These are phyloP conservation scores for Xanthoparmelia taractica DNA, from an alignment of 495 filamentous ascomycete genomes.

Conservation along the genomic window DNA sequence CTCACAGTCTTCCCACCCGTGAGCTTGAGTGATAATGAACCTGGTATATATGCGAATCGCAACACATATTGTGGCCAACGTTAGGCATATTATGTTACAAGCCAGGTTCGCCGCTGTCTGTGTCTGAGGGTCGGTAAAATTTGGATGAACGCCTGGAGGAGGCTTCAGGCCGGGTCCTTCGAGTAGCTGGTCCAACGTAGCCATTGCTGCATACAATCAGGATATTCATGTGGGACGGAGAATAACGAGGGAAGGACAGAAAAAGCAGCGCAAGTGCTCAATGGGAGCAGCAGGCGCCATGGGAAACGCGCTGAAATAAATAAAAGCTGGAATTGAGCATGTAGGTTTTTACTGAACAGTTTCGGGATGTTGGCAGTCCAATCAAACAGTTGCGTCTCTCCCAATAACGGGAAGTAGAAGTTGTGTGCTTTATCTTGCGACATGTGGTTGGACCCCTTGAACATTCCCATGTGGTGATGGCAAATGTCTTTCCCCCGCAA, in stretches of 20 bases:
- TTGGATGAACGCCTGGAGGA: background rate
- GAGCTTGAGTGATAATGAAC: background rate
- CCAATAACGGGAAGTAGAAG: background rate
- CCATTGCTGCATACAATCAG: background rate
- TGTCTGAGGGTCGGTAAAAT: background rate
- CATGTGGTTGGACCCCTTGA: background rate
- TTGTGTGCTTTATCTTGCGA: background rate
- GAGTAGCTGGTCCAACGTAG: background rate
- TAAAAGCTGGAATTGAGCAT: background rate
- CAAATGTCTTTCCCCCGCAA: background rate
- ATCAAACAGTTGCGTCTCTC: background rate
- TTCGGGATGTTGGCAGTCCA: background rate
- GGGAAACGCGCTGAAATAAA: background rate
- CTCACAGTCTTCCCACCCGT: conserved; percentile 10
- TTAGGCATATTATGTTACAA: conserved; percentile 10
- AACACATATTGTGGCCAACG: background rate
- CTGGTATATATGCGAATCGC: conserved; percentile 3
- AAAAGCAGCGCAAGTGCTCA: background rate
- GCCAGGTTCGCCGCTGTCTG: conserved; percentile 6
- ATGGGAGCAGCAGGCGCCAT: background rate
- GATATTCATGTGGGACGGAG: background rate
- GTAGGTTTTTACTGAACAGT: background rate
- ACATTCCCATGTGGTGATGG: background rate
- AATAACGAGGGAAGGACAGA: background rate
- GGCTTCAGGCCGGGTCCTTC: conserved; percentile 1